These are phyloP conservation scores for Amphicarpaea edgeworthii DNA, from an alignment of 306 rosid species.

Conservation along the genomic window DNA sequence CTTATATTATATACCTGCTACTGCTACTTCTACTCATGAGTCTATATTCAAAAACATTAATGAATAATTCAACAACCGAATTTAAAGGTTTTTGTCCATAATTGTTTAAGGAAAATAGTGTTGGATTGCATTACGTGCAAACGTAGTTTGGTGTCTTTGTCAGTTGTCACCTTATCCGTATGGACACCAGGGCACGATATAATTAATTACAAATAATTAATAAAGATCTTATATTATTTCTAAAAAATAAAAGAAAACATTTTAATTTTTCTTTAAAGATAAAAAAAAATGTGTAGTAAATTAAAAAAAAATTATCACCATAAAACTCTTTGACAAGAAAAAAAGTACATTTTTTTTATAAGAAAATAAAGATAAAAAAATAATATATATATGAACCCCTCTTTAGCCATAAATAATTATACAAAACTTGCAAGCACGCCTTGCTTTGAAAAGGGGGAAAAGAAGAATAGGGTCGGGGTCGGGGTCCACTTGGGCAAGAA, in stretches of 20 bases:
- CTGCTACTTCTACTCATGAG: not conserved
- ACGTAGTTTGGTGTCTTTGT: conserved; percentile 22
- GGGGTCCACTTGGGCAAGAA: conserved; percentile 1
- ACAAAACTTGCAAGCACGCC: conserved; percentile 37
- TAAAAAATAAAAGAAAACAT: not conserved
- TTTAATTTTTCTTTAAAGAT: not conserved
- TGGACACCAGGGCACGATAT: not conserved
- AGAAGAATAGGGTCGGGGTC: too few relatives aligned
- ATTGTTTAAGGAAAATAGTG: not conserved
- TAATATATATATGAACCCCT: not conserved
- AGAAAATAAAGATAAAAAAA: not conserved
- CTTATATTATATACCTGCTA: not conserved
- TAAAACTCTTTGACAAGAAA: not conserved
- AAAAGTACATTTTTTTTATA: not conserved
- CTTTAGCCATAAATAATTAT: not conserved
- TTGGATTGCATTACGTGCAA: conserved; percentile 10
- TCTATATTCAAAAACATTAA: conserved; percentile 29
- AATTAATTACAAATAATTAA: not conserved
- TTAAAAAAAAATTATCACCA: not conserved
- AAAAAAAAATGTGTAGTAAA: not conserved
- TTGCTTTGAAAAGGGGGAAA: conserved; percentile 9
- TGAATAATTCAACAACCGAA: conserved; percentile 3
- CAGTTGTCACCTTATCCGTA: not conserved
- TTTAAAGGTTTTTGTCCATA: not conserved
- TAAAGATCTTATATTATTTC: not conserved